Conservation (phyloP, 306 rosid species). For the Sphenostylis stenocarpa region DNA sequence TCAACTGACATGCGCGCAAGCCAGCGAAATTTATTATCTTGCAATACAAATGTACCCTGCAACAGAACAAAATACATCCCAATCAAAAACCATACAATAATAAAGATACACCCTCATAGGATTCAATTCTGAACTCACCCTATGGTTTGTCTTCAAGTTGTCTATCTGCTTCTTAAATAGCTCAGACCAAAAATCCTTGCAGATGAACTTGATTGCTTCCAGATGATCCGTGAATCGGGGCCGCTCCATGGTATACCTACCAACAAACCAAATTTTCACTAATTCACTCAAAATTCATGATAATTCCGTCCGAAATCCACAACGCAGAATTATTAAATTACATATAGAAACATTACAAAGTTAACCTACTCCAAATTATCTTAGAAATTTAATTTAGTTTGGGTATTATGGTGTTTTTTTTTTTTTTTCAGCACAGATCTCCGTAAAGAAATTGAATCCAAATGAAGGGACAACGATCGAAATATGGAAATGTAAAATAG, state of each 20-base stretch:
- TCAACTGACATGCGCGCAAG: conserved; percentile 77
- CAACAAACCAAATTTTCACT: conserved; percentile 14
- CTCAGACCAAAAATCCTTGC: conserved; percentile 99
- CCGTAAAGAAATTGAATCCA: neutral
- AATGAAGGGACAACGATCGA: neutral
- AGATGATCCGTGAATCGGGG: conserved; percentile 92
- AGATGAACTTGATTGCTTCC: conserved; percentile 95
- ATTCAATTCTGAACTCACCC: conserved; percentile 50
- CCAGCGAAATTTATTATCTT: conserved; percentile 90
- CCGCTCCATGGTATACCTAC: conserved; percentile 91
- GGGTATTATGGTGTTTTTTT: neutral
- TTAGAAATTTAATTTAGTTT: neutral
- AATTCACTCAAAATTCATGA: conserved; percentile 1
- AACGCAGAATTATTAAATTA: neutral
- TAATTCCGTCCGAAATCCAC: neutral
- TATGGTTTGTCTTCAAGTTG: conserved; percentile 94
- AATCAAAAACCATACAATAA: neutral
- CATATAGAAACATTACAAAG: neutral
- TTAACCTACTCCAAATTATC: neutral
- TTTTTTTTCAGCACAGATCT: conserved; percentile 18
- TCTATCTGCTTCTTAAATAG: conserved; percentile 98
- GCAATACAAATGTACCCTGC: conserved; percentile 96
- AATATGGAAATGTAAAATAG: neutral
- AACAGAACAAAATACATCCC: conserved; percentile 29
- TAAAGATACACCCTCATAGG: neutral